A percentile compares a stretch with the other conserved stretches of the same genome.
Evolutionary conservation across 2,329 filamentous ascomycete species (phyloP).

Genomic region (Eutypa lata): DNA sequence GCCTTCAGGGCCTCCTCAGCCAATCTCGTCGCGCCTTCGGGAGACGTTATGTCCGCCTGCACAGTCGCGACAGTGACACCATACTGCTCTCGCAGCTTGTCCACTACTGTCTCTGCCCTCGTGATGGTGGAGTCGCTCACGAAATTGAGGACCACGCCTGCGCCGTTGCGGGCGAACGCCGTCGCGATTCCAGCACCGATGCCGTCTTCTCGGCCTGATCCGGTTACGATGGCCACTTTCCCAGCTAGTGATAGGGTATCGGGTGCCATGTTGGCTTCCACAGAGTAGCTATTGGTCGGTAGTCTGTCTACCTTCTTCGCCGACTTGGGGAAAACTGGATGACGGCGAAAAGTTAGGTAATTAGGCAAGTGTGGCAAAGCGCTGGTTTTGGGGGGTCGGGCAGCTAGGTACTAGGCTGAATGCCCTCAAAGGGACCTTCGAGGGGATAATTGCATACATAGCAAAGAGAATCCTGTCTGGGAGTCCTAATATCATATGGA

Average conservation of each 20-base stretch:
- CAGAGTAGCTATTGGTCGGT: background rate
- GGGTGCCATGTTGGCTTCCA: no score
- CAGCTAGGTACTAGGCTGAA: no score
- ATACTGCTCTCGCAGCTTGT: constrained; percentile 19
- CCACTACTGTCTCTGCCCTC: constrained; percentile 29
- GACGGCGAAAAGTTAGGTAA: no score
- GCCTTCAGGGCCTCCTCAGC: constrained; percentile 32
- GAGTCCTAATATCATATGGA: no score
- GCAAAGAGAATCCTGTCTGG: no score
- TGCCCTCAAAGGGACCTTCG: no score
- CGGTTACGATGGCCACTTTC: constrained; percentile 43
- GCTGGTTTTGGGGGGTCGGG: no score
- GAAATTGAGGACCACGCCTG: constrained; percentile 37
- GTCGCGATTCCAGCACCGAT: constrained; percentile 41
- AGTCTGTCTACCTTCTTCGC: background rate
- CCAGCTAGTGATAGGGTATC: constrained; percentile 36
- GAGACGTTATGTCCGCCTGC: constrained; percentile 29
- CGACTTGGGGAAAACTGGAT: no score
- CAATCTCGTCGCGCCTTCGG: constrained; percentile 29
- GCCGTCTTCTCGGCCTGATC: constrained; percentile 40
- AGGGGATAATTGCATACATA: no score
- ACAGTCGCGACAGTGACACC: constrained; percentile 31
- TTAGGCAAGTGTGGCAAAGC: no score
- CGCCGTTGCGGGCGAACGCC: constrained; percentile 38
- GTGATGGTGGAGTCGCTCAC: constrained; percentile 30